These are phyloP conservation scores for Achlya hypogyna DNA, from an alignment of 352 stramenopile species.

Conservation along the genomic window DNA sequence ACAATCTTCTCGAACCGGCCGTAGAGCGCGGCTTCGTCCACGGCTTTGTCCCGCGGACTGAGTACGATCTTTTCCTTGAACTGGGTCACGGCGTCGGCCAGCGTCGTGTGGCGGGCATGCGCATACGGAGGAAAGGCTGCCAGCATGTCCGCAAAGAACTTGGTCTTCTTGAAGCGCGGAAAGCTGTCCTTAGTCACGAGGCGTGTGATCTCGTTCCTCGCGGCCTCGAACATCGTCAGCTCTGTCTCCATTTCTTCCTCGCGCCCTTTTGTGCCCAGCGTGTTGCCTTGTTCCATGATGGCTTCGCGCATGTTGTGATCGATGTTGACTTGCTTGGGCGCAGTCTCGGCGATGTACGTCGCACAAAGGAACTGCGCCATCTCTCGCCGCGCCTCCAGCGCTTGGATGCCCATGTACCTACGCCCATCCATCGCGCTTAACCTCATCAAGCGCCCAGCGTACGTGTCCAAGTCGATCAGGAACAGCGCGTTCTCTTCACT, in stretches of 20 bases:
- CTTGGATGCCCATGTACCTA: background rate
- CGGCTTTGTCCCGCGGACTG: slow-evolving; percentile 11
- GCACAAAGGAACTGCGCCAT: slow-evolving; percentile 31
- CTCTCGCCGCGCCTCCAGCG: background rate
- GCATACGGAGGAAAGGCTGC: slow-evolving; percentile 30
- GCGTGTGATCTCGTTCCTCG: slow-evolving; percentile 68
- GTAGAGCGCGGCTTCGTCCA: background rate
- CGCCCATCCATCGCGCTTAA: background rate
- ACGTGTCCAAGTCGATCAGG: slow-evolving; percentile 55
- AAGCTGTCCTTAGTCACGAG: slow-evolving; percentile 77
- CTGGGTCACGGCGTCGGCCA: background rate
- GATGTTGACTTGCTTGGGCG: slow-evolving; percentile 65
- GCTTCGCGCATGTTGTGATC: slow-evolving; percentile 46
- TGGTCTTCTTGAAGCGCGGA: slow-evolving; percentile 67
- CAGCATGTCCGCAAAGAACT: slow-evolving; percentile 51
- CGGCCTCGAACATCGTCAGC: slow-evolving; percentile 41
- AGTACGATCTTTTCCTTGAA: slow-evolving; percentile 21
- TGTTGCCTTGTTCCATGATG: slow-evolving; percentile 25
- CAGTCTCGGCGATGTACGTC: slow-evolving; percentile 46
- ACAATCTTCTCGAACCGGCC: slow-evolving; percentile 2
- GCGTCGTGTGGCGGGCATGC: slow-evolving; percentile 9
- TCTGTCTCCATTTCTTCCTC: slow-evolving; percentile 4
- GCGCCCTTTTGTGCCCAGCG: background rate
- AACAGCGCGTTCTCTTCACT: slow-evolving; percentile 77
- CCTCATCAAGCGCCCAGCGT: background rate